Evolutionary conservation across 305 asterid species (phyloP), one percentile per base, ranked within the genome.

Genomic region (Fraxinus xanthoxyloides): DNA sequence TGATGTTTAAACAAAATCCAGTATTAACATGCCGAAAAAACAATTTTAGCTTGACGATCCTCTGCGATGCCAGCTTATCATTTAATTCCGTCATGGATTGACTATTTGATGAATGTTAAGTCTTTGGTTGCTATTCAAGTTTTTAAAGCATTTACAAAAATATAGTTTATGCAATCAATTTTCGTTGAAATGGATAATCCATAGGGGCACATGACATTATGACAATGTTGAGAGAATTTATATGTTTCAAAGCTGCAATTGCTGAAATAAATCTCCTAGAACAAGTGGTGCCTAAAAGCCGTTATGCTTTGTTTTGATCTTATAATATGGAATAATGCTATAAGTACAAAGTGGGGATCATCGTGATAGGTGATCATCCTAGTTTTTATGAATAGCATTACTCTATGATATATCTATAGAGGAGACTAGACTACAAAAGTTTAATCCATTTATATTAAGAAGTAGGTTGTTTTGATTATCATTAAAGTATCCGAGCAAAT

Each of bases 401-500:
- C 17, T 43, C 51, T 43, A 40, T 46, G 56, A 46, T 13, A 46
- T 46, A 13, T 81, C 56, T 72, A 40, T 7, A 24, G 69, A 40
- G 56, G 17, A 61, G 32, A 32, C 70, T 76, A 73, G 74, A 26
- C 72, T 76, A 81, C 81, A 84, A 34, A 81, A 35, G 77, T 75
- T 12, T 80, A 77, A 75, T 59, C 34, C 87, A 78, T 81, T 82
- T 76, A 67, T 77, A 82, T 48, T 8, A 81, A 82, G 78, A 86
- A 81, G 77, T 82, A 34, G 86, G 77, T 88, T 87, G 85, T 63
- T 72, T 61, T 75, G 19, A 75, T 69, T 70, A 79, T 77, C 82
- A 81, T 83, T 82, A 73, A 84, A 77, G 69, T 51, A 3, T 51
- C 63, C 9, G 0, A n/a, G 63, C 23, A 54, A 54, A 54, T 51